These are phyloP conservation scores for Henningerozyma blattae DNA, from an alignment of 805 yeast genomes.

Conservation along the genomic window DNA sequence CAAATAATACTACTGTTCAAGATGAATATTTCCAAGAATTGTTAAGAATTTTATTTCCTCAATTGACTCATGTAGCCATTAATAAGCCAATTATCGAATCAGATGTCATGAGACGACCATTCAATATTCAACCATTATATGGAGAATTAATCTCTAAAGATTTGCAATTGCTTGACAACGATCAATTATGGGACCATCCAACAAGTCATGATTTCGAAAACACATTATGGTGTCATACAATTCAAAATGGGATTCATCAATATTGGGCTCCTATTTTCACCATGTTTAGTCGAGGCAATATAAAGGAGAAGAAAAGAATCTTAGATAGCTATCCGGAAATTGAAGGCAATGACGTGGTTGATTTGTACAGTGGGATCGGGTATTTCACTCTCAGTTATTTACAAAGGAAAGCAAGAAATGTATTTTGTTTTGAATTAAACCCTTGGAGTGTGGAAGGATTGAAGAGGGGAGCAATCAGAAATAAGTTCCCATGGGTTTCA, in stretches of 20 bases:
- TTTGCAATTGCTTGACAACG: slow-evolving; percentile 1
- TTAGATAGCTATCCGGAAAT: slow-evolving; percentile 31
- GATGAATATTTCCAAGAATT: slow-evolving; percentile 12
- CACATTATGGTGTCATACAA: slow-evolving; percentile 61
- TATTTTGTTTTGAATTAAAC: slow-evolving; percentile 75
- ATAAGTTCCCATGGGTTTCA: slow-evolving; percentile 23
- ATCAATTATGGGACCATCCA: slow-evolving; percentile 26
- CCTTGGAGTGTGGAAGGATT: slow-evolving; percentile 78
- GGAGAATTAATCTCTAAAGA: slow-evolving; percentile 43
- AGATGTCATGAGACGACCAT: slow-evolving; percentile 55
- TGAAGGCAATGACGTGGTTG: slow-evolving; percentile 38
- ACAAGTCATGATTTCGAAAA: slow-evolving; percentile 29
- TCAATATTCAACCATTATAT: slow-evolving; percentile 41
- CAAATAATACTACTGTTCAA: slow-evolving; percentile 2
- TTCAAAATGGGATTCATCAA: slow-evolving; percentile 67
- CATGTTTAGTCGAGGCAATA: slow-evolving; percentile 82
- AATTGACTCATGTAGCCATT: slow-evolving; percentile 50
- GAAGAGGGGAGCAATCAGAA: slow-evolving; percentile 37
- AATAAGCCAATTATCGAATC: slow-evolving; percentile 52
- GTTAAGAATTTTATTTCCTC: slow-evolving; percentile 9
- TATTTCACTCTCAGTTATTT: slow-evolving; percentile 67
- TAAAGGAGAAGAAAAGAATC: slow-evolving; percentile 66
- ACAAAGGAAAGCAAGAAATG: slow-evolving; percentile 34
- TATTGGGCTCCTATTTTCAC: slow-evolving; percentile 78
- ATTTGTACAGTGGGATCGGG: slow-evolving; percentile 77